Conservation (phyloP, 169 alveolate species). For the Cryptosporidium muris region DNA sequence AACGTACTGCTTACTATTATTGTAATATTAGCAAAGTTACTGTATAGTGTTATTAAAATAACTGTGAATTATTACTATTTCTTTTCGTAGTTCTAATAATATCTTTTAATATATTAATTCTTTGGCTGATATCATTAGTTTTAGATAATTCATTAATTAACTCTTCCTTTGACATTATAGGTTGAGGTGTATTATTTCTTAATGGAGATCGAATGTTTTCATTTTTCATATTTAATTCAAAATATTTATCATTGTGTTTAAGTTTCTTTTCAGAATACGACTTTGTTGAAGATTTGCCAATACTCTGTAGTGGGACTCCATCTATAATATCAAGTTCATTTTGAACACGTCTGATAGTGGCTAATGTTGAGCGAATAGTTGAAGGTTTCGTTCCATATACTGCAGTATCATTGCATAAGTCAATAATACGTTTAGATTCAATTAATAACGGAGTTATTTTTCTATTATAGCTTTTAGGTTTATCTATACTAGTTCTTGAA, state of each 20-base stretch:
- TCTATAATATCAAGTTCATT: neutral
- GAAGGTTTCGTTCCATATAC: conserved; percentile 4
- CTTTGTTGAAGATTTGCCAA: neutral
- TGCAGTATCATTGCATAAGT: neutral
- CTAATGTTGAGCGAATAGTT: conserved; percentile 36
- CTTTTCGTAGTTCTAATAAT: conserved; percentile 58
- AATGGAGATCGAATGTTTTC: neutral
- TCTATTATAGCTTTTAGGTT: neutral
- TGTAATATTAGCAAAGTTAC: neutral
- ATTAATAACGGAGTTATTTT: neutral
- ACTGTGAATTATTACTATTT: neutral
- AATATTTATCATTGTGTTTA: conserved; percentile 4
- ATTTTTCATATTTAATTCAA: neutral
- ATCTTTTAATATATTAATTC: conserved; percentile 51
- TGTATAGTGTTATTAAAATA: neutral
- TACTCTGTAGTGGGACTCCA: too few relatives aligned
- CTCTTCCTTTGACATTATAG: conserved; percentile 30
- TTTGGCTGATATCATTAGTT: conserved; percentile 55
- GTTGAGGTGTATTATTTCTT: neutral
- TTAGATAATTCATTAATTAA: conserved; percentile 48
- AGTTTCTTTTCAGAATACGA: neutral
- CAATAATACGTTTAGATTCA: neutral
- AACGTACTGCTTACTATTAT: neutral
- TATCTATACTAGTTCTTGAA: conserved; percentile 22
- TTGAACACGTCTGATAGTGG: conserved; percentile 1